phyloP scores from a whole-genome alignment of 805 yeast species.

The Saccharomyces kudriavzevii region DNA sequence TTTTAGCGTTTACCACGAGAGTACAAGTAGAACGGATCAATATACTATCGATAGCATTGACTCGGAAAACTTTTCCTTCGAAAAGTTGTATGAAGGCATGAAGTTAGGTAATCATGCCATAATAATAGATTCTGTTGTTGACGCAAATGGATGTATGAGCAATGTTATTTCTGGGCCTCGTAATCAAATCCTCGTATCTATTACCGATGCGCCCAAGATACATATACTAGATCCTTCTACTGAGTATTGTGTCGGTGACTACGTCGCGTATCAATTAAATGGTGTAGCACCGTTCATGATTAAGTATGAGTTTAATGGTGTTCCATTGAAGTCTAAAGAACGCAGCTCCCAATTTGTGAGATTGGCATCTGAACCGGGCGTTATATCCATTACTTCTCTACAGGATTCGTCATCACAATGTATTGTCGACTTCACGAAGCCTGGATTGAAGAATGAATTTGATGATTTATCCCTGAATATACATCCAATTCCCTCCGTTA shows the following conservation, averaged over 20 bases:
- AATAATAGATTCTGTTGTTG: slow-evolving; percentile 49
- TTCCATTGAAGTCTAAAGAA: slow-evolving; percentile 48
- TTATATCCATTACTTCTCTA: slow-evolving; percentile 53
- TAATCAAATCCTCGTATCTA: slow-evolving; percentile 44
- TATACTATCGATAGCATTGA: slow-evolving; percentile 39
- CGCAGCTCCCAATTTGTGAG: slow-evolving; percentile 47
- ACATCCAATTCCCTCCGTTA: slow-evolving; percentile 70
- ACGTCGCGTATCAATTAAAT: slow-evolving; percentile 61
- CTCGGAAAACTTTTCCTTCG: slow-evolving; percentile 31
- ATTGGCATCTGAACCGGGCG: slow-evolving; percentile 79
- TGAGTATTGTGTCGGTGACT: slow-evolving; percentile 89
- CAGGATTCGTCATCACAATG: slow-evolving; percentile 73
- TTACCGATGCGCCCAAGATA: slow-evolving; percentile 73
- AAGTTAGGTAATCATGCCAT: slow-evolving; percentile 66
- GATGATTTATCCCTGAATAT: slow-evolving; percentile 34
- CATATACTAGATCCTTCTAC: slow-evolving; percentile 33
- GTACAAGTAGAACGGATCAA: slow-evolving; percentile 44
- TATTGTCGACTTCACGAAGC: slow-evolving; percentile 46
- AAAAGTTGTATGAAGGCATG: slow-evolving; percentile 42
- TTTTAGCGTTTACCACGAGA: slow-evolving; percentile 52
- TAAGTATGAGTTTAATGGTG: slow-evolving; percentile 63
- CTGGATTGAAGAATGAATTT: slow-evolving; percentile 28
- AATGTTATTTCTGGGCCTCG: slow-evolving; percentile 30
- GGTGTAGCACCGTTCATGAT: slow-evolving; percentile 79
- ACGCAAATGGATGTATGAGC: slow-evolving; percentile 60